phyloP scores from a whole-genome alignment of 768 basidiomycete genomes.

The Naematelia aurantialba region DNA sequence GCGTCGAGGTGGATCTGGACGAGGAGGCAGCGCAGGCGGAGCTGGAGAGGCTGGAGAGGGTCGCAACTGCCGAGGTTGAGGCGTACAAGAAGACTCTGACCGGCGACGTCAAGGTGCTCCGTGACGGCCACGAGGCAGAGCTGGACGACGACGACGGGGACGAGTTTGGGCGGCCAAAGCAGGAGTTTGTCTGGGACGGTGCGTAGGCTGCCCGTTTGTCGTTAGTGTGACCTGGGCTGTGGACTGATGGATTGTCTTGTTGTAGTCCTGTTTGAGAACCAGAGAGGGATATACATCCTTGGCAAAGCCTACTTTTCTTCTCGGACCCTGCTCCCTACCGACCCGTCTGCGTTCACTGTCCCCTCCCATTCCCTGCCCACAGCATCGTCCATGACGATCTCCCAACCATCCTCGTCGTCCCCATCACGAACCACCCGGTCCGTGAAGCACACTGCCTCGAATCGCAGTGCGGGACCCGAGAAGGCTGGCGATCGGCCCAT shows the following conservation, averaged over 20 bases:
- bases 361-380: slow-evolving; percentile 26
- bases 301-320: slow-evolving; percentile 44
- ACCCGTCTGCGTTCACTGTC: slow-evolving; percentile 40
- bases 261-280: slow-evolving; percentile 45
- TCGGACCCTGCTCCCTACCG: slow-evolving; percentile 30
- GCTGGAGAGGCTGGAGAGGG: slow-evolving; percentile 1
- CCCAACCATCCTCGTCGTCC: neutral
- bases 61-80: slow-evolving; percentile 17
- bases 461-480: too few species aligned
- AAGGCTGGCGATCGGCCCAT: slow-evolving; percentile 11
- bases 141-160: slow-evolving; percentile 13
- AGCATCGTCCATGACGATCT: slow-evolving; percentile 26
- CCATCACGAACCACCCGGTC: slow-evolving; percentile 1
- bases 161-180: slow-evolving; percentile 7
- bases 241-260: neutral
- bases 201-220: slow-evolving; percentile 4
- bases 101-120: slow-evolving; percentile 14
- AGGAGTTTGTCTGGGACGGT: slow-evolving; percentile 45
- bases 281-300: slow-evolving; percentile 38
- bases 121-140: slow-evolving; percentile 9
- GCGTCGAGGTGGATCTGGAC: slow-evolving; percentile 8
- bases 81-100: slow-evolving; percentile 12
- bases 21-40: slow-evolving; percentile 17
- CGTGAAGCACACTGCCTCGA: slow-evolving; percentile 2
- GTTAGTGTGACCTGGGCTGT: too few species aligned